Conservation (phyloP, 192 early-diverging fungal genomes). For the Coemansia umbellata region DNA sequence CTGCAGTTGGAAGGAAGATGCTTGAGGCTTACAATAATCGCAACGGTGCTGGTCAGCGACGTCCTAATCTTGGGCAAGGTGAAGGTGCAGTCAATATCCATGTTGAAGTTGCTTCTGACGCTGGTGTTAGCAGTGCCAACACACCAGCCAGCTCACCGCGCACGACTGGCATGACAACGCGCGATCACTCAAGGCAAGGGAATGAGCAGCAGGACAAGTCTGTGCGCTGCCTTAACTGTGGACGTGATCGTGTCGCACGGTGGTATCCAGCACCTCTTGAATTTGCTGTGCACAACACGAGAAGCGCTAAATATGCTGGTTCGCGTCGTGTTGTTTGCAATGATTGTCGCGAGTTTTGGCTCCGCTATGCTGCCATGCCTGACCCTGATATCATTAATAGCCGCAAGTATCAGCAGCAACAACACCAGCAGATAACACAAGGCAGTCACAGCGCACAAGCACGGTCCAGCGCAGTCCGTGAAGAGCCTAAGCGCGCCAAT, state of each 20-base stretch:
- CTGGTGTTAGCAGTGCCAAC: slow-evolving; percentile 19
- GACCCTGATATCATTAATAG: slow-evolving; percentile 28
- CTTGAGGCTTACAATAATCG: slow-evolving; percentile 61
- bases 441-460: neutral
- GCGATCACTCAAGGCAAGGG: slow-evolving; percentile 2
- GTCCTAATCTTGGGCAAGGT: slow-evolving; percentile 32
- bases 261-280: slow-evolving; percentile 40
- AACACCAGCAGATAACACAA: neutral
- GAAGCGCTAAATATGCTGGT: slow-evolving; percentile 19
- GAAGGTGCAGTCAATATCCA: slow-evolving; percentile 35
- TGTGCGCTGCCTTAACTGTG: slow-evolving; percentile 41
- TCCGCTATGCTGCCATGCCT: slow-evolving; percentile 40
- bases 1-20: slow-evolving; percentile 56
- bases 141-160: slow-evolving; percentile 36
- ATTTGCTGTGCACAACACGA: slow-evolving; percentile 24
- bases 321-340: slow-evolving; percentile 34
- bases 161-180: slow-evolving; percentile 9
- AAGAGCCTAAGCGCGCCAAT: neutral
- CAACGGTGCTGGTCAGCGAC: slow-evolving; percentile 37
- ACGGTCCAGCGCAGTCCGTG: slow-evolving; percentile 1
- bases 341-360: slow-evolving; percentile 42
- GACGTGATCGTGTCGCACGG: slow-evolving; percentile 11
- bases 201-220: neutral
- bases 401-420: slow-evolving; percentile 13
- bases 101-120: slow-evolving; percentile 32